Evolutionary conservation across 2,329 filamentous ascomycete genomes (phyloP).

Genomic region (Penicillium oxalicum): DNA sequence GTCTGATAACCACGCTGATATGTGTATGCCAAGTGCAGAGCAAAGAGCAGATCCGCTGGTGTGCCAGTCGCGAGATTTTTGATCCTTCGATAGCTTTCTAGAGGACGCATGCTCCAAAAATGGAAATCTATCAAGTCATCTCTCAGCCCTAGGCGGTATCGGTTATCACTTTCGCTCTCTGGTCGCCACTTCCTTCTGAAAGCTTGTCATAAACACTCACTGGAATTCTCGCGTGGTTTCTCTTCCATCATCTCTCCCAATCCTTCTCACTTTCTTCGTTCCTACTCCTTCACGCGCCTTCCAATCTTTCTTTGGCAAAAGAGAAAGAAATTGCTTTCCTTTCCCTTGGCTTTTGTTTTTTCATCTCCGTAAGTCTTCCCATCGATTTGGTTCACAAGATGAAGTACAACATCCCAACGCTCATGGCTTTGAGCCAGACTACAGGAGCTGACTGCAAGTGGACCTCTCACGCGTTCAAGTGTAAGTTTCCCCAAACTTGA

Average conservation of each 20-base stretch:
- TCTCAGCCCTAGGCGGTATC: too few relatives aligned
- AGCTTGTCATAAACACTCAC: background rate
- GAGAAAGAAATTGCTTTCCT: background rate
- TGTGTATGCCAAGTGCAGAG: background rate
- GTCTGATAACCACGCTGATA: constrained; percentile 34
- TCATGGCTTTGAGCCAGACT: constrained; percentile 31
- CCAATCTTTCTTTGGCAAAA: background rate
- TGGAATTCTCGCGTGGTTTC: too few relatives aligned
- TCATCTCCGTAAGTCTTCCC: background rate
- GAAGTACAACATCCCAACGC: constrained; percentile 35
- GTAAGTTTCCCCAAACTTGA: constrained; percentile 18
- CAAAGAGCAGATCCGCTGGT: background rate
- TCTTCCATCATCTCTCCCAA: background rate
- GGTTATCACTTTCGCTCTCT: too few relatives aligned
- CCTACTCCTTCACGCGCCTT: background rate
- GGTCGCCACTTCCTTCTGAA: background rate
- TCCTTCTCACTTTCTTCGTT: background rate
- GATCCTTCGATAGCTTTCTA: background rate
- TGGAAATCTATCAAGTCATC: too few relatives aligned
- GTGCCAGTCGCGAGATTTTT: background rate
- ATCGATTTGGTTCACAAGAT: constrained; percentile 15
- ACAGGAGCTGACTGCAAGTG: constrained; percentile 23
- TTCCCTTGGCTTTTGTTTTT: background rate
- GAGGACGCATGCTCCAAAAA: background rate
- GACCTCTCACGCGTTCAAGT: constrained; percentile 24